Evolutionary conservation across 2,329 filamentous ascomycete genomes (phyloP).

Genomic region (Alternaria brassicicola): DNA sequence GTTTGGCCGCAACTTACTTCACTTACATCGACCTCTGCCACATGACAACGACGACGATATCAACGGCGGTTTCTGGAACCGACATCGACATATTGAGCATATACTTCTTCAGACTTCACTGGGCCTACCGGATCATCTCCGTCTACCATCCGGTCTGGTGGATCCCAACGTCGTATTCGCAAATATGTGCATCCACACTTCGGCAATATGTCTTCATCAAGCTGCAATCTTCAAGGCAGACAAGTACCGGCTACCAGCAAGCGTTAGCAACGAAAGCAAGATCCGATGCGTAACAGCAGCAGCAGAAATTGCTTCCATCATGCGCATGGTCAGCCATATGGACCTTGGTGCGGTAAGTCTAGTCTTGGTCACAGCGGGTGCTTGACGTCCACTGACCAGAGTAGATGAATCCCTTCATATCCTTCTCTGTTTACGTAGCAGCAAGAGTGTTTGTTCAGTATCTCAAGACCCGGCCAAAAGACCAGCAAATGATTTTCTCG

Average conservation of each 20-base stretch:
- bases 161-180: conserved; percentile 89
- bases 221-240: conserved; percentile 98
- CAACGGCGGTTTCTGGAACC: conserved; percentile 94
- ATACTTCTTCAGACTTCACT: conserved; percentile 87
- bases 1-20: conserved; percentile 88
- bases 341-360: conserved; percentile 78
- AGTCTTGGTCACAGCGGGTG: not conserved
- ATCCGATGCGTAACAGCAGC: conserved; percentile 91
- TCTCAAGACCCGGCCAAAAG: conserved; percentile 89
- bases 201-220: conserved; percentile 96
- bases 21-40: conserved; percentile 83
- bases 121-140: conserved; percentile 78
- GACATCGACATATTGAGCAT: conserved; percentile 87
- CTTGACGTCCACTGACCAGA: conserved; percentile 22
- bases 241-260: conserved; percentile 77
- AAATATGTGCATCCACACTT: conserved; percentile 97
- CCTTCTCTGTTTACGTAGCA: conserved; percentile 95
- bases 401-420: conserved; percentile 94
- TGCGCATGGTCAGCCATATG: conserved; percentile 91
- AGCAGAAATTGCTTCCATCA: conserved; percentile 90
- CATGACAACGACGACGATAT: conserved; percentile 86
- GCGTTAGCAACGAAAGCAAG: conserved; percentile 87
- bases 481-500: conserved; percentile 77
- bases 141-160: conserved; percentile 74
- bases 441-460: conserved; percentile 95